phyloP scores from a whole-genome alignment of 2,329 filamentous ascomycete species.

The Neonectria ditissima region DNA sequence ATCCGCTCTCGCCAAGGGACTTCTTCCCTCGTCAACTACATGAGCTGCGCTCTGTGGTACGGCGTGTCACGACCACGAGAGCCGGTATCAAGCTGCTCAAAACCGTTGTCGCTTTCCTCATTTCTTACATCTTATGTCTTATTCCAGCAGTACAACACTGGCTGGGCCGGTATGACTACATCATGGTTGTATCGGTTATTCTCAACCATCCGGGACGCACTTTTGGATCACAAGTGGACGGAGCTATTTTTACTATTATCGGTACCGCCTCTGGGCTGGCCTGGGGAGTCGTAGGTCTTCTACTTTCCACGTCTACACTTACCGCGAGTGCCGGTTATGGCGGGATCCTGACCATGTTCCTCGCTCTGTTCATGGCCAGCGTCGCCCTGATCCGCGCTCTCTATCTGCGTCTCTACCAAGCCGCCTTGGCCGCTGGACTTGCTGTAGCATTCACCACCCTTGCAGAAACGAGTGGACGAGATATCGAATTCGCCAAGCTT shows the following conservation, averaged over 20 bases:
- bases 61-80: conserved; percentile 59
- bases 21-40: conserved; percentile 63
- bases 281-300: conserved; percentile 66
- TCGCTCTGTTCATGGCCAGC: conserved; percentile 63
- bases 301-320: conserved; percentile 63
- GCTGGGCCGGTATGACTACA: conserved; percentile 66
- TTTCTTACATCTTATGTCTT: conserved; percentile 67
- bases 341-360: conserved; percentile 66
- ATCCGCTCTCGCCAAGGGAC: conserved; percentile 59
- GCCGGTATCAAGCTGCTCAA: conserved; percentile 64
- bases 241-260: conserved; percentile 63
- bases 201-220: conserved; percentile 69
- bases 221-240: conserved; percentile 68
- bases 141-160: conserved; percentile 60
- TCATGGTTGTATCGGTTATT: conserved; percentile 68
- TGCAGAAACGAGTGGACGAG: conserved; percentile 57
- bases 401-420: conserved; percentile 67
- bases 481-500: conserved; percentile 63
- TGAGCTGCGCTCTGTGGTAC: conserved; percentile 55
- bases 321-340: conserved; percentile 62
- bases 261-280: conserved; percentile 66
- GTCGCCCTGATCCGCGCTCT: conserved; percentile 66
- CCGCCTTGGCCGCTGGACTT: conserved; percentile 66
- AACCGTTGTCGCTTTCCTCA: conserved; percentile 67
- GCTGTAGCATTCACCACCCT: conserved; percentile 66